These are phyloP conservation scores for Globisporangium lucens DNA, from an alignment of 352 stramenopile species.

Conservation along the genomic window DNA sequence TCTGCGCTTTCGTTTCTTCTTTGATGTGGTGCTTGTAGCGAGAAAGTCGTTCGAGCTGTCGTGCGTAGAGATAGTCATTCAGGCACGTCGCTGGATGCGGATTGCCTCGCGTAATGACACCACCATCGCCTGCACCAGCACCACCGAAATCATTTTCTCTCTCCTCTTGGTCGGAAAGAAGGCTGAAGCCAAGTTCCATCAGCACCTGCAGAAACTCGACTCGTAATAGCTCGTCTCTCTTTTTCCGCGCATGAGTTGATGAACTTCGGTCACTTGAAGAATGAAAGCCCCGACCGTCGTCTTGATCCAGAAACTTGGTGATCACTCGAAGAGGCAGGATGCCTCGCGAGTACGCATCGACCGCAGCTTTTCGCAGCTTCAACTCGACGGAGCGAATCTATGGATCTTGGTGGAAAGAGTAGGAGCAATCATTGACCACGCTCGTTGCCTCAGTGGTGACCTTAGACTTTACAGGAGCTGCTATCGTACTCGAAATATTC, in stretches of 20 bases:
- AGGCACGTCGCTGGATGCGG: constrained; percentile 30
- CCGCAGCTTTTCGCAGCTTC: constrained; percentile 72
- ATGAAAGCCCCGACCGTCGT: constrained; percentile 17
- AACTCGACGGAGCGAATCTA: constrained; percentile 82
- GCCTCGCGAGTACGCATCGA: constrained; percentile 67
- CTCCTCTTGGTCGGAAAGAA: constrained; percentile 48
- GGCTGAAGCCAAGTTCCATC: constrained; percentile 89
- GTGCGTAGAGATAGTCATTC: constrained; percentile 79
- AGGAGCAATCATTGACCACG: constrained; percentile 58
- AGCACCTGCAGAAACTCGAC: constrained; percentile 92
- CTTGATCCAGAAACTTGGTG: constrained; percentile 62
- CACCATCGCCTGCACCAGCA: background rate
- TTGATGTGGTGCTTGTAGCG: constrained; percentile 63
- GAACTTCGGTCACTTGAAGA: constrained; percentile 1
- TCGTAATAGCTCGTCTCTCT: constrained; percentile 54
- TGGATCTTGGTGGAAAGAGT: constrained; percentile 78
- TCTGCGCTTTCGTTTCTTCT: constrained; percentile 46
- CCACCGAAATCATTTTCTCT: constrained; percentile 21
- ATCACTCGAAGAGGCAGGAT: constrained; percentile 70
- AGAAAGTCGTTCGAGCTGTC: constrained; percentile 66
- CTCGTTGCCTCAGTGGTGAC: background rate
- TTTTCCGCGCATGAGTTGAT: background rate
- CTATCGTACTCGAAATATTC: background rate
- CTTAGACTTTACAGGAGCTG: background rate
- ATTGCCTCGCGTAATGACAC: constrained; percentile 5